phyloP scores from a whole-genome alignment of 2,329 filamentous ascomycete species.

The Talaromyces piceae region DNA sequence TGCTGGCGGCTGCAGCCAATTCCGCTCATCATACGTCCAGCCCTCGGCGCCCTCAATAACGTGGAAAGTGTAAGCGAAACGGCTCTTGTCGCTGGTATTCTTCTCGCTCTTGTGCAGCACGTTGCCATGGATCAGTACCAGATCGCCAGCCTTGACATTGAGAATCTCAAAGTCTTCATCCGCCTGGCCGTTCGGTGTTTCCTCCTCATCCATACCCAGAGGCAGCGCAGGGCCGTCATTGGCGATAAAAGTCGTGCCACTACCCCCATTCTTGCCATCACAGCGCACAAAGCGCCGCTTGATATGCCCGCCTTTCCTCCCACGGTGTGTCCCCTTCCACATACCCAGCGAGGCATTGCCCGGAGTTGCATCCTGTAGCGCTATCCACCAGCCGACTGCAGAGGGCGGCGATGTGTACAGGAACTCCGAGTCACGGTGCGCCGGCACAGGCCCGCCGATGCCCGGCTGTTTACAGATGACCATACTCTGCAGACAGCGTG shows the following conservation, averaged over 20 bases:
- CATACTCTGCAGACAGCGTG: slow-evolving; percentile 84
- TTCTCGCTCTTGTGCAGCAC: slow-evolving; percentile 92
- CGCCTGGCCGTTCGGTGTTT: slow-evolving; percentile 26
- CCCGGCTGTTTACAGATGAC: slow-evolving; percentile 97
- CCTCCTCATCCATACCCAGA: slow-evolving; percentile 38
- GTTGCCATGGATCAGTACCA: slow-evolving; percentile 95
- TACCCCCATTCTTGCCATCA: slow-evolving; percentile 31
- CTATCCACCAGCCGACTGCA: slow-evolving; percentile 96
- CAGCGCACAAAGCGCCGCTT: slow-evolving; percentile 60
- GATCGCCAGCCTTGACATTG: slow-evolving; percentile 81
- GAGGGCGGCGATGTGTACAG: slow-evolving; percentile 82
- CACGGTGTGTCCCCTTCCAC: slow-evolving; percentile 65
- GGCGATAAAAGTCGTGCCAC: slow-evolving; percentile 63
- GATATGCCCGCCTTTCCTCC: slow-evolving; percentile 56
- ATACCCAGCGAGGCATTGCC: slow-evolving; percentile 89
- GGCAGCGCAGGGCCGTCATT: slow-evolving; percentile 63
- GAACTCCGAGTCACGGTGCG: slow-evolving; percentile 90
- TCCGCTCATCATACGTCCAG: slow-evolving; percentile 68
- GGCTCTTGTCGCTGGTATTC: slow-evolving; percentile 76
- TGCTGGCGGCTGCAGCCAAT: slow-evolving; percentile 84
- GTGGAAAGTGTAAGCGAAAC: slow-evolving; percentile 97
- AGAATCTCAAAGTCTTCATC: slow-evolving; percentile 60
- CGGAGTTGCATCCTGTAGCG: slow-evolving; percentile 79
- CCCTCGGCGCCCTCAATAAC: slow-evolving; percentile 73
- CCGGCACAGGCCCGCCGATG: slow-evolving; percentile 83